Evolutionary conservation across 257 asterid species (phyloP).

Genomic region (Salvia splendens): DNA sequence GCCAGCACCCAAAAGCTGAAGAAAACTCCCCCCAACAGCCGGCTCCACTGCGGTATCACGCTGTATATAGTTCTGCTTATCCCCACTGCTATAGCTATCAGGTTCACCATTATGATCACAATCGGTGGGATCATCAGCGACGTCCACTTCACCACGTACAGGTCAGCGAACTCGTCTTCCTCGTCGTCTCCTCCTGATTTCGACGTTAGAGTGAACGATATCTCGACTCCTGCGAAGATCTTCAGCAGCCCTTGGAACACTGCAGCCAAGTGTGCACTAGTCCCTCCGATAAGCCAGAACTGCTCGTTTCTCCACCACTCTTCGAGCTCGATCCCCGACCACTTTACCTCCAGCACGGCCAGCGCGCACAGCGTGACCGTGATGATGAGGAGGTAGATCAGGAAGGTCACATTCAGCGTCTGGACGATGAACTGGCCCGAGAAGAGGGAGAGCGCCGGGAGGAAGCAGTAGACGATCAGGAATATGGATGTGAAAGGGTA

Average conservation of each 20-base stretch:
- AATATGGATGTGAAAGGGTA: slow-evolving; percentile 66
- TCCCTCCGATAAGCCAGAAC: slow-evolving; percentile 64
- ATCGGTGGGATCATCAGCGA: slow-evolving; percentile 66
- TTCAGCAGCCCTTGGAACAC: slow-evolving; percentile 64
- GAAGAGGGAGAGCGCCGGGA: slow-evolving; percentile 64
- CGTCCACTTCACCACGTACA: slow-evolving; percentile 54
- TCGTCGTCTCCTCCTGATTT: slow-evolving; percentile 61
- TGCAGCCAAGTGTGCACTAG: slow-evolving; percentile 65
- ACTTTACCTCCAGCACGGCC: slow-evolving; percentile 62
- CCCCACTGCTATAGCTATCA: slow-evolving; percentile 57
- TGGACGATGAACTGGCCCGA: slow-evolving; percentile 70
- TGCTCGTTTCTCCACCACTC: slow-evolving; percentile 74
- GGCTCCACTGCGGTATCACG: slow-evolving; percentile 62
- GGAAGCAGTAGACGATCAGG: slow-evolving; percentile 62
- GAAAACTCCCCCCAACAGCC: slow-evolving; percentile 58
- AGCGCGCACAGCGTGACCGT: slow-evolving; percentile 51
- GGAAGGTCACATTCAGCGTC: slow-evolving; percentile 53
- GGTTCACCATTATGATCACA: slow-evolving; percentile 53
- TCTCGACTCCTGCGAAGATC: slow-evolving; percentile 55
- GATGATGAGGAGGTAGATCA: slow-evolving; percentile 46
- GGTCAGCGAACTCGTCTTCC: slow-evolving; percentile 54
- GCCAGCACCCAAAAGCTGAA: slow-evolving; percentile 68
- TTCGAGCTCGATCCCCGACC: slow-evolving; percentile 62
- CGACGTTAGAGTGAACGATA: slow-evolving; percentile 58
- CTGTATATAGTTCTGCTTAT: slow-evolving; percentile 58